Conservation (phyloP, 495 filamentous ascomycete species). For the Cercophora sp. region DNA sequence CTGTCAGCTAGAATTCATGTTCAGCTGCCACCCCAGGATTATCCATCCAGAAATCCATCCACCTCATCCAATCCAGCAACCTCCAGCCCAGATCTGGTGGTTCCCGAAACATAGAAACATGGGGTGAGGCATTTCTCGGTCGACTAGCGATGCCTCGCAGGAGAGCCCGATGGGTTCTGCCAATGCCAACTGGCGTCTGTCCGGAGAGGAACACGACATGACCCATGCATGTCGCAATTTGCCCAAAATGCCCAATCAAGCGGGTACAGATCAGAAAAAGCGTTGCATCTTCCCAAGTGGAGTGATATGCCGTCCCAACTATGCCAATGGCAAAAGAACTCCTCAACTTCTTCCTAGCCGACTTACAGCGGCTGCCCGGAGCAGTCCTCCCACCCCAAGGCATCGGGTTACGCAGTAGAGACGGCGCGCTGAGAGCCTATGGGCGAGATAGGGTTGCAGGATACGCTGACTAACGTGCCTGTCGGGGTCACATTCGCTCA, state of each 20-base stretch:
- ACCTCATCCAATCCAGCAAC: not conserved
- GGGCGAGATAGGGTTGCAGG: no score
- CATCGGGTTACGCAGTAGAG: no score
- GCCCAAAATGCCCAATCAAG: slow-evolving; percentile 20
- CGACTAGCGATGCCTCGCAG: slow-evolving; percentile 13
- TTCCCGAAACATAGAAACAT: not conserved
- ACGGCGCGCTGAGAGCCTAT: no score
- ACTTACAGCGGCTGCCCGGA: no score
- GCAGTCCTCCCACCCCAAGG: no score
- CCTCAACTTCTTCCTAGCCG: no score
- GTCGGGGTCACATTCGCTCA: no score
- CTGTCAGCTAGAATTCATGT: no score
- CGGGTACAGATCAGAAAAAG: not conserved
- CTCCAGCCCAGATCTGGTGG: not conserved
- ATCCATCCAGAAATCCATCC: no score
- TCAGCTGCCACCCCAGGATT: no score
- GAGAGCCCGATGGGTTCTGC: slow-evolving; percentile 6
- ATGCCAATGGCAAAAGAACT: no score
- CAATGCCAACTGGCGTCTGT: slow-evolving; percentile 17
- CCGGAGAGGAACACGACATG: slow-evolving; percentile 13
- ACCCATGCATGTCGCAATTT: slow-evolving; percentile 25
- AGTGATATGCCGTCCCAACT: slow-evolving; percentile 7
- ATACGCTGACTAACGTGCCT: no score
- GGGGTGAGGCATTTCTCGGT: slow-evolving; percentile 23
- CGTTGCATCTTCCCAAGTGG: slow-evolving; percentile 2